These are phyloP conservation scores for Aureobasidium zeae DNA, from an alignment of 2,329 filamentous ascomycete species.

Conservation along the genomic window DNA sequence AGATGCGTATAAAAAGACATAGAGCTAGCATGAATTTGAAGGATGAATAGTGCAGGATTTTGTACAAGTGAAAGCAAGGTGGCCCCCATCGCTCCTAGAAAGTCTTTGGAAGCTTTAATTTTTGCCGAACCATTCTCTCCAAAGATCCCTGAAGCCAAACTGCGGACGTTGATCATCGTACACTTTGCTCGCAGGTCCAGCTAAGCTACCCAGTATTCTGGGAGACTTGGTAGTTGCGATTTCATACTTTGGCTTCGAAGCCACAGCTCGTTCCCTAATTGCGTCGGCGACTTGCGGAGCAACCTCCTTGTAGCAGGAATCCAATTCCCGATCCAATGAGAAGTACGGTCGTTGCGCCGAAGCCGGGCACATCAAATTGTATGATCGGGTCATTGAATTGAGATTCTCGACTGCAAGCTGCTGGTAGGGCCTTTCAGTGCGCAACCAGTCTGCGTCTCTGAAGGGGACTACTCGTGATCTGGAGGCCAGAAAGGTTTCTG, in stretches of 20 bases:
- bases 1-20: conserved; percentile 15
- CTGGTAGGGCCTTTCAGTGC: conserved; percentile 64
- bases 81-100: too few species aligned
- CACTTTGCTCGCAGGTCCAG: conserved; percentile 48
- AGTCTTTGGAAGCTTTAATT: too few species aligned
- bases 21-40: background rate
- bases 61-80: too few species aligned
- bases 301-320: conserved; percentile 73
- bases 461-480: conserved; percentile 43
- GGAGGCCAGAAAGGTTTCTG: background rate
- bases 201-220: conserved; percentile 55
- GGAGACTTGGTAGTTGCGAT: conserved; percentile 36
- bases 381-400: conserved; percentile 71
- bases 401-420: conserved; percentile 66
- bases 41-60: too few species aligned
- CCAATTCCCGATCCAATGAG: conserved; percentile 70
- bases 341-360: conserved; percentile 91
- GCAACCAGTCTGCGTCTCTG: conserved; percentile 68
- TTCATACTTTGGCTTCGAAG: conserved; percentile 34
- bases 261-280: conserved; percentile 59
- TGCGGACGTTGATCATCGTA: conserved; percentile 65
- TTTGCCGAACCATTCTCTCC: conserved; percentile 62
- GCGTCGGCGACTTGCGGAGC: conserved; percentile 64
- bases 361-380: conserved; percentile 90
- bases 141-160: conserved; percentile 85